A percentile compares a stretch with the other conserved stretches of the same genome.
Conservation (phyloP, 2,329 filamentous ascomycete species). For the Cladophialophora carrionii region DNA sequence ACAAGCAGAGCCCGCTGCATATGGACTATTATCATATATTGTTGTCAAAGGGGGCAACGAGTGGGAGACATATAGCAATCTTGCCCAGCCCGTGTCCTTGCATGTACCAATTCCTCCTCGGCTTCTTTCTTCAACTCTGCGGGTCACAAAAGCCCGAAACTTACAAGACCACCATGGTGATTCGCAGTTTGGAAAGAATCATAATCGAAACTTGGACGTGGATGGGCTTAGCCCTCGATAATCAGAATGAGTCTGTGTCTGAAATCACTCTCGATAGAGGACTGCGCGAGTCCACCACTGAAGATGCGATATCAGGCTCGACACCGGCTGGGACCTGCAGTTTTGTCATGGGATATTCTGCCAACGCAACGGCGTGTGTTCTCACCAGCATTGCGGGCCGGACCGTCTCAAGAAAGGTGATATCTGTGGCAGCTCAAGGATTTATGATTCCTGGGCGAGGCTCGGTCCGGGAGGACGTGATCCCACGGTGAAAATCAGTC, state of each 20-base stretch:
- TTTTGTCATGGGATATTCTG: background rate
- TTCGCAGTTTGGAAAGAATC: background rate
- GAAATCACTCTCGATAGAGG: background rate
- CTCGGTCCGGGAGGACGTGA: background rate
- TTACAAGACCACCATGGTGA: background rate
- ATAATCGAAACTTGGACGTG: background rate
- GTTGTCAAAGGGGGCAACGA: background rate
- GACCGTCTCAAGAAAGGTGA: background rate
- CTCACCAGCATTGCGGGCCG: background rate
- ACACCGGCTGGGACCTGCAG: background rate
- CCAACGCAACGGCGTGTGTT: background rate
- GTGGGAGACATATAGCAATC: background rate
- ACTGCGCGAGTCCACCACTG: background rate
- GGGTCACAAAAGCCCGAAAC: background rate
- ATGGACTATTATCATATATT: background rate
- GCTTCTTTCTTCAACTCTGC: background rate
- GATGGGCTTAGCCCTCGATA: background rate
- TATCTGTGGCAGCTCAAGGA: background rate
- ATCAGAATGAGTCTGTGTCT: background rate
- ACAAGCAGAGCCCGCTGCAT: background rate
- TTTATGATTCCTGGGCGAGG: no score
- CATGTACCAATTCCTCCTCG: background rate
- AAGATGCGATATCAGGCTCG: background rate
- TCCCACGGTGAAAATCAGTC: slow-evolving; percentile 16
- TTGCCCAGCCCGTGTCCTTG: background rate